Evolutionary conservation across 2,329 filamentous ascomycete genomes (phyloP).

Genomic region (Alternaria ethzedia): DNA sequence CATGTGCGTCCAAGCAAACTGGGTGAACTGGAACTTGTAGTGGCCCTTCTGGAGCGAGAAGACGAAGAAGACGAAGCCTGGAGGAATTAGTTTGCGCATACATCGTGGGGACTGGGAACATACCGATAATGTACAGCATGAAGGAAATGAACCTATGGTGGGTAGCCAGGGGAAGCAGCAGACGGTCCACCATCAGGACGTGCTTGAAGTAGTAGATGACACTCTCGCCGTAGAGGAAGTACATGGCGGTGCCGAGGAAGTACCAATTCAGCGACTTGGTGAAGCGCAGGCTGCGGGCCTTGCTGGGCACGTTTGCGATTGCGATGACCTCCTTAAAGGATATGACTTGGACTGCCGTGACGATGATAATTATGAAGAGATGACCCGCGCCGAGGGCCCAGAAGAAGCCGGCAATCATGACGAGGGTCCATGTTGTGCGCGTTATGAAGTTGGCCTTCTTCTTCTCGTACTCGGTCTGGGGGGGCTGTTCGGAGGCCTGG

Average conservation of each 20-base stretch:
- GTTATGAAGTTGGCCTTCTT: slow-evolving; percentile 99
- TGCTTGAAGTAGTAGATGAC: slow-evolving; percentile 99
- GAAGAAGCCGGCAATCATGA: slow-evolving; percentile 97
- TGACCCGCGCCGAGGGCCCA: slow-evolving; percentile 91
- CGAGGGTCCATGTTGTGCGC: slow-evolving; percentile 94
- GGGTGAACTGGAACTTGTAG: slow-evolving; percentile 98
- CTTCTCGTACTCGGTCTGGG: slow-evolving; percentile 85
- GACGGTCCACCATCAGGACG: slow-evolving; percentile 91
- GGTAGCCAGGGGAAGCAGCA: slow-evolving; percentile 89
- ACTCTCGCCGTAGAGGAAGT: slow-evolving; percentile 97
- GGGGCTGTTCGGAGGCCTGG: slow-evolving; percentile 45
- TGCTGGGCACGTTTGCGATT: slow-evolving; percentile 92
- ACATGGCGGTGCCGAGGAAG: slow-evolving; percentile 98
- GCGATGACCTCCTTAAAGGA: slow-evolving; percentile 99
- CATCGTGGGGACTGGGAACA: slow-evolving; percentile 48
- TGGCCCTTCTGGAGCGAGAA: slow-evolving; percentile 91
- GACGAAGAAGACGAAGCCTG: slow-evolving; percentile 98
- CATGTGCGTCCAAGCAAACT: slow-evolving; percentile 99
- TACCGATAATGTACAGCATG: slow-evolving; percentile 95
- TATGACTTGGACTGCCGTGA: slow-evolving; percentile 92
- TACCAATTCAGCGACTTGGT: slow-evolving; percentile 99
- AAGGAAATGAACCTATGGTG: slow-evolving; percentile 99
- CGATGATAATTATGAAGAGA: slow-evolving; percentile 93
- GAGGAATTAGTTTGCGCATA: too few relatives aligned
- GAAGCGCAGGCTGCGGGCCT: slow-evolving; percentile 86